A percentile compares a stretch with the other conserved stretches of the same genome.
These are phyloP conservation scores for Chaetomium tenue DNA, from an alignment of 495 filamentous ascomycete genomes.

Conservation along the genomic window DNA sequence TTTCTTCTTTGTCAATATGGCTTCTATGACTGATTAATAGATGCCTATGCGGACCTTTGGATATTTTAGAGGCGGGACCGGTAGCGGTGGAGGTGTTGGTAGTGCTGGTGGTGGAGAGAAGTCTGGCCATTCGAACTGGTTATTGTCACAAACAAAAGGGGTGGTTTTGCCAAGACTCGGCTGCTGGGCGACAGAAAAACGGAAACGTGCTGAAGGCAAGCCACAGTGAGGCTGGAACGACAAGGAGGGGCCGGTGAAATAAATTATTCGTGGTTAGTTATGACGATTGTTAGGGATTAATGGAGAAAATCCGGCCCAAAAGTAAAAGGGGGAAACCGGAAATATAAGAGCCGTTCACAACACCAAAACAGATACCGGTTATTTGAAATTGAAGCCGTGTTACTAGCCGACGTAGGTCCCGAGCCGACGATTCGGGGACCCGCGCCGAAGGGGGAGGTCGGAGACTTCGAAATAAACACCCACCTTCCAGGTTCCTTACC, in stretches of 20 bases:
- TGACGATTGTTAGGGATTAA: background rate
- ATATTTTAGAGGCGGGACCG: too few relatives aligned
- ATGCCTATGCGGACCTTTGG: too few relatives aligned
- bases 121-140: too few relatives aligned
- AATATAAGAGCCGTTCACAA: background rate
- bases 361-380: background rate
- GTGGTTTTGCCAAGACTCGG: conserved; percentile 5
- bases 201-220: background rate
- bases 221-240: conserved; percentile 17
- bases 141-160: too few relatives aligned
- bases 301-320: background rate
- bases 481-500: background rate
- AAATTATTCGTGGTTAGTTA: background rate
- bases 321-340: too few relatives aligned
- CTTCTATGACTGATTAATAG: too few relatives aligned
- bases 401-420: conserved; percentile 9
- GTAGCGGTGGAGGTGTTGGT: too few relatives aligned
- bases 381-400: background rate
- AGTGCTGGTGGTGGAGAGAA: too few relatives aligned
- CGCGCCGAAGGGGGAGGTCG: conserved; percentile 22
- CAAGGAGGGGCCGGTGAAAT: background rate
- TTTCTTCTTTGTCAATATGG: too few relatives aligned
- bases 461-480: background rate
- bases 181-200: background rate
- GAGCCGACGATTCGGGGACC: conserved; percentile 18